phyloP scores from a whole-genome alignment of 345 rosid genomes.

The Physaria fendleri region DNA sequence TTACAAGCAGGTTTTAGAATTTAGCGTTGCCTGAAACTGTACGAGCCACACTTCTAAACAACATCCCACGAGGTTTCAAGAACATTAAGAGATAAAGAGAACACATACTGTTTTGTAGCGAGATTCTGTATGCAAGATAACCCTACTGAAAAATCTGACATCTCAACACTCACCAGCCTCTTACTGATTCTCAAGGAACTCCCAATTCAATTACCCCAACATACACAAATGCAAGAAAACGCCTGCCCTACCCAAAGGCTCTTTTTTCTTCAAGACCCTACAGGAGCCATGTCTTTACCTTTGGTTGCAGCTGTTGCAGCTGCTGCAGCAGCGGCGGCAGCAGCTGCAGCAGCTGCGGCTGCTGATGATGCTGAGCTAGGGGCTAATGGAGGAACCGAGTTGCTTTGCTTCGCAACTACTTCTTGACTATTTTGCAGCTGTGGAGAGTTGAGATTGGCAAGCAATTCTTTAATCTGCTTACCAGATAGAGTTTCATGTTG shows the following conservation, averaged over 20 bases:
- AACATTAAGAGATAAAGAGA: conserved; percentile 11
- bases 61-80: neutral
- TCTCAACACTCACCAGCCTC: conserved; percentile 9
- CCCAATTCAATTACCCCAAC: conserved; percentile 19
- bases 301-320: conserved; percentile 68
- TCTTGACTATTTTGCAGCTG: conserved; percentile 50
- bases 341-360: conserved; percentile 58
- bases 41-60: conserved; percentile 14
- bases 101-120: conserved; percentile 6
- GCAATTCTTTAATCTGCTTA: conserved; percentile 63
- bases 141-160: conserved; percentile 4
- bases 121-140: conserved; percentile 8
- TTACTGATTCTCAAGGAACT: conserved; percentile 22
- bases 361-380: conserved; percentile 71
- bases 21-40: conserved; percentile 5
- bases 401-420: conserved; percentile 47
- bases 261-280: conserved; percentile 49
- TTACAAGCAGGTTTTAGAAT: conserved; percentile 9
- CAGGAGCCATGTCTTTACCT: conserved; percentile 77
- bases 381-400: conserved; percentile 64
- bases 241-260: neutral
- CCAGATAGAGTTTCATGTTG: conserved; percentile 77
- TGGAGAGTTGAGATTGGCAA: conserved; percentile 58
- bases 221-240: conserved; percentile 24
- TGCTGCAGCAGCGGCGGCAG: conserved; percentile 51